phyloP scores from a whole-genome alignment of 2,329 filamentous ascomycete species.

The Microthyrium microscopicum region DNA sequence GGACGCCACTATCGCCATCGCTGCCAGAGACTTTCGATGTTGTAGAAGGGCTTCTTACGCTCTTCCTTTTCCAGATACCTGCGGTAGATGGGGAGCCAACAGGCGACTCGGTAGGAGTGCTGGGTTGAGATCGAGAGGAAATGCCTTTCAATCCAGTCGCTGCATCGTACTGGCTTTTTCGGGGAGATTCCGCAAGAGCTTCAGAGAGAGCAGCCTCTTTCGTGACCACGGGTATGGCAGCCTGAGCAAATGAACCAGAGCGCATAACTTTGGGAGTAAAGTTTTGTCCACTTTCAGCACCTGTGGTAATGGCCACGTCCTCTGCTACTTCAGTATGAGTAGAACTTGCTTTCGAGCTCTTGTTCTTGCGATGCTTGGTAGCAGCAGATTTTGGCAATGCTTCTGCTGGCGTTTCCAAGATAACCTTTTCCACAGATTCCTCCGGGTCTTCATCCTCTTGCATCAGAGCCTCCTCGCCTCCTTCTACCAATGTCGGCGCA shows the following conservation, averaged over 20 bases:
- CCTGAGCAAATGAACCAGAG: constrained; percentile 45
- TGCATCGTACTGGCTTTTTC: constrained; percentile 42
- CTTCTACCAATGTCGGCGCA: constrained; percentile 13
- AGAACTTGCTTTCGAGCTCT: neutral
- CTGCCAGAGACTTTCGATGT: neutral
- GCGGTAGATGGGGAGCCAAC: constrained; percentile 3
- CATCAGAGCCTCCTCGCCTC: constrained; percentile 2
- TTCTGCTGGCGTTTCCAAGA: neutral
- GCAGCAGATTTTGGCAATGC: constrained; percentile 1
- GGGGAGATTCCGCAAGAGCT: constrained; percentile 27
- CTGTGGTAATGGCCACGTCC: constrained; percentile 13
- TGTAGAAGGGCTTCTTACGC: constrained; percentile 1
- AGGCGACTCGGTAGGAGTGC: constrained; percentile 4
- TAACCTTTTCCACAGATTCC: constrained; percentile 8
- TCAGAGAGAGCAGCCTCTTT: constrained; percentile 52
- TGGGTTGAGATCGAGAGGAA: constrained; percentile 35
- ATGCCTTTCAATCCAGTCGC: constrained; percentile 50
- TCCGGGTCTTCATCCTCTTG: constrained; percentile 8
- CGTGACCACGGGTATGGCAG: constrained; percentile 48
- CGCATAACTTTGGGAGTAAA: constrained; percentile 37
- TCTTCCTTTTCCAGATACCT: constrained; percentile 1
- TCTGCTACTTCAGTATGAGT: constrained; percentile 7
- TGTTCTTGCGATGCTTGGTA: constrained; percentile 2
- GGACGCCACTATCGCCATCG: too few relatives aligned
- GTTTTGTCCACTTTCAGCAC: constrained; percentile 11